Conservation (phyloP, 2,329 filamentous ascomycete genomes). For the Myriangium duriaei region DNA sequence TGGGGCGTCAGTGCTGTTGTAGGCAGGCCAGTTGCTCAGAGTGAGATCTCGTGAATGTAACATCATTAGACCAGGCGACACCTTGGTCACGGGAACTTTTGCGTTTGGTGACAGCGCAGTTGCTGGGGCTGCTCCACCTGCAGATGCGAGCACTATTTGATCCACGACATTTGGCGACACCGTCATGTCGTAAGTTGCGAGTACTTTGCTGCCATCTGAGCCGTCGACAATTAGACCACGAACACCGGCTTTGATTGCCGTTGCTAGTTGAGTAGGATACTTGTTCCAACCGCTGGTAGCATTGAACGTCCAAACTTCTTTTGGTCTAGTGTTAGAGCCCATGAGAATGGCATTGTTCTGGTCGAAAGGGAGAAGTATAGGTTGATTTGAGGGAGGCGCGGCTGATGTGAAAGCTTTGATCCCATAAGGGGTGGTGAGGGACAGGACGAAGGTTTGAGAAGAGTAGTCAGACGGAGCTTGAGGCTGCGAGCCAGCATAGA, state of each 20-base stretch:
- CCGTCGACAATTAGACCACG: conserved; percentile 52
- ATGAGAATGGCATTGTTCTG: conserved; percentile 58
- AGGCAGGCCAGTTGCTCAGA: conserved; percentile 57
- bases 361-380: conserved; percentile 65
- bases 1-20: conserved; percentile 65
- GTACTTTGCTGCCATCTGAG: conserved; percentile 62
- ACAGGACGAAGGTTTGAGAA: conserved; percentile 63
- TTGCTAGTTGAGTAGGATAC: conserved; percentile 50
- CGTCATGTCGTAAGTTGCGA: conserved; percentile 67
- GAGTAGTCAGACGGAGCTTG: conserved; percentile 44
- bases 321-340: conserved; percentile 57
- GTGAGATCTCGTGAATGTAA: conserved; percentile 48
- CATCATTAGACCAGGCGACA: too few relatives aligned
- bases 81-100: conserved; percentile 27
- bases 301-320: conserved; percentile 60
- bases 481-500: conserved; percentile 66
- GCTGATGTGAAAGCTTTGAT: conserved; percentile 47
- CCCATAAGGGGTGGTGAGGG: conserved; percentile 50
- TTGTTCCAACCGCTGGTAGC: conserved; percentile 51
- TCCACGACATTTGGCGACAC: conserved; percentile 62
- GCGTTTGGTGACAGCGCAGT: conserved; percentile 36
- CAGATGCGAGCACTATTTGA: conserved; percentile 53
- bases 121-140: conserved; percentile 40
- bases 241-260: conserved; percentile 22
- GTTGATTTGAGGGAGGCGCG: conserved; percentile 52